phyloP scores from a whole-genome alignment of 176 grass and related monocot genomes.

The Tuctoria greenei region DNA sequence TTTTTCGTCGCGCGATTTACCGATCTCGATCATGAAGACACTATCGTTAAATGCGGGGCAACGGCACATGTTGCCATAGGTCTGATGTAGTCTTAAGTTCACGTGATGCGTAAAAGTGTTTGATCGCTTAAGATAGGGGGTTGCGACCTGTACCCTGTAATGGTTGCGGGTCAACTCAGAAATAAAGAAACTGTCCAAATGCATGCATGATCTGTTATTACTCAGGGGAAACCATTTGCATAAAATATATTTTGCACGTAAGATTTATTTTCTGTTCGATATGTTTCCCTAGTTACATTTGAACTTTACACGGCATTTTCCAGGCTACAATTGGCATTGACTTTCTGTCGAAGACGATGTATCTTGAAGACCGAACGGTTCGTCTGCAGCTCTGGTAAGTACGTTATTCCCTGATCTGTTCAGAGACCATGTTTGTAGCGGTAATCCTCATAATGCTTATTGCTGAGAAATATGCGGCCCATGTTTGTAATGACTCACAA shows the following conservation, averaged over 20 bases:
- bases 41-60: not conserved
- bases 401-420: not conserved
- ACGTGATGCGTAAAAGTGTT: slow-evolving; percentile 15
- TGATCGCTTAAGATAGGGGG: not conserved
- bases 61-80: not conserved
- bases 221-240: not conserved
- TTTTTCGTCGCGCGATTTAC: not conserved
- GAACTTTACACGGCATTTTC: not conserved
- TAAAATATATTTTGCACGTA: not conserved
- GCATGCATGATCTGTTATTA: not conserved
- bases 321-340: slow-evolving; percentile 77
- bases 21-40: not conserved
- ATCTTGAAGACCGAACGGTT: slow-evolving; percentile 64
- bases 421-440: not conserved
- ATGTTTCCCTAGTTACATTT: not conserved
- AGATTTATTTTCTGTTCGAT: not conserved
- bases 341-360: slow-evolving; percentile 71
- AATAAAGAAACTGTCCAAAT: not conserved
- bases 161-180: not conserved
- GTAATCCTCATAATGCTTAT: not conserved
- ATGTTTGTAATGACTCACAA: not conserved
- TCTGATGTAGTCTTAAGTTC: not conserved
- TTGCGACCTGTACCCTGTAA: not conserved
- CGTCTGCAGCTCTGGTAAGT: slow-evolving; percentile 66
- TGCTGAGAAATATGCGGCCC: not conserved